Percentiles rank a stretch among this genome's conserved stretches.
These are phyloP conservation scores for Gossypium sturtianum DNA, from an alignment of 345 rosid genomes.

Conservation along the genomic window DNA sequence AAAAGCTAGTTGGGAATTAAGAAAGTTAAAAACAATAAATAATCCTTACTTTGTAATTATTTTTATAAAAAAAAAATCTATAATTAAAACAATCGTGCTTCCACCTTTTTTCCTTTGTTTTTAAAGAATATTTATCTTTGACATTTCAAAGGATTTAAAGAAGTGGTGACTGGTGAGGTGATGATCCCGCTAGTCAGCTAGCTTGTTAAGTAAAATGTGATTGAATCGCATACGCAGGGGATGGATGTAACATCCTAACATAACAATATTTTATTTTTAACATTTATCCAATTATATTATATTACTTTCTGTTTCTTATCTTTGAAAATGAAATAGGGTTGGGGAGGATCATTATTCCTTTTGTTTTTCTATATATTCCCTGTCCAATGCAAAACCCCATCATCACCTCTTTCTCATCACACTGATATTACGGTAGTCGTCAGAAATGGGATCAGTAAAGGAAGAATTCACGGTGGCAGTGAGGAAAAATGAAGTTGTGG, in stretches of 20 bases:
- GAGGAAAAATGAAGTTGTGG: constrained; percentile 47
- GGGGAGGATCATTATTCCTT: not conserved
- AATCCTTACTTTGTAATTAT: no score
- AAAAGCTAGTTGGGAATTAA: no score
- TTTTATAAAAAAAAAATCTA: no score
- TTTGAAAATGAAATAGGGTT: not conserved
- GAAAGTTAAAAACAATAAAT: no score
- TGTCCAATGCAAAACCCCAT: not conserved
- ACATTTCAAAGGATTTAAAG: no score
- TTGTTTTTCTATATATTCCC: not conserved
- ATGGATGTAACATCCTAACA: constrained; percentile 3
- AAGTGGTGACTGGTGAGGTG: not conserved
- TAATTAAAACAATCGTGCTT: no score
- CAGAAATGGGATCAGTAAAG: not conserved
- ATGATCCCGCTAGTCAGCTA: not conserved
- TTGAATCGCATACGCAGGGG: not conserved
- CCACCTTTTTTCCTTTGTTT: no score
- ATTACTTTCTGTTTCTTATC: not conserved
- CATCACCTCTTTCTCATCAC: not conserved
- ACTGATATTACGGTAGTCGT: not conserved
- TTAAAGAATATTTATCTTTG: no score
- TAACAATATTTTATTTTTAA: not conserved
- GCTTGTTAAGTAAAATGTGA: not conserved
- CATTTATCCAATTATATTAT: not conserved
- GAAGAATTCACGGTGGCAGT: constrained; percentile 28